Conservation (phyloP, 1,284 basidiomycete genomes). For the Irpex sp. region DNA sequence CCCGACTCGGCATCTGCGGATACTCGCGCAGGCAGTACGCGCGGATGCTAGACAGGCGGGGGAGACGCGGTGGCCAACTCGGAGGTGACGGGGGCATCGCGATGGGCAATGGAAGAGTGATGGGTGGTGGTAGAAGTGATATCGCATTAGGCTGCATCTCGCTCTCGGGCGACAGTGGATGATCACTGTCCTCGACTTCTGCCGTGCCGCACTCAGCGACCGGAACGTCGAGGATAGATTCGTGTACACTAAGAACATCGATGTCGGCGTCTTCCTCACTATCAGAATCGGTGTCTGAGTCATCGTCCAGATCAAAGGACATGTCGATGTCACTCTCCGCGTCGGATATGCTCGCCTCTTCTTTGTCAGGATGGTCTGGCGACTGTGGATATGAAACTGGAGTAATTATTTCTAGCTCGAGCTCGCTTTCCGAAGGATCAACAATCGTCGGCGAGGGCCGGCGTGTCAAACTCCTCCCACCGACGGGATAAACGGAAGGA, state of each 20-base stretch:
- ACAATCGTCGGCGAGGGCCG: background rate
- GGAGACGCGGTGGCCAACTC: constrained; percentile 6
- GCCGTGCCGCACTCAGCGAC: background rate
- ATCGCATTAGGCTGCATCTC: background rate
- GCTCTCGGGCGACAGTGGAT: background rate
- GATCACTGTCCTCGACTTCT: background rate
- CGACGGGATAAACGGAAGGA: background rate
- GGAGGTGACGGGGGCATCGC: background rate
- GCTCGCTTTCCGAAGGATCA: background rate
- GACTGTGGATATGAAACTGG: constrained; percentile 5
- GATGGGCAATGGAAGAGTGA: background rate
- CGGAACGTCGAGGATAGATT: constrained; percentile 10
- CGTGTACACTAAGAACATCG: constrained; percentile 5
- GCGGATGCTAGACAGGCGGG: constrained; percentile 4
- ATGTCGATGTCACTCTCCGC: constrained; percentile 11
- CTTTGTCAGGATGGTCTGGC: background rate
- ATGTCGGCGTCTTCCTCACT: background rate
- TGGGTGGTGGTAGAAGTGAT: background rate
- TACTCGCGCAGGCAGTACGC: constrained; percentile 11
- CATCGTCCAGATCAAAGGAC: constrained; percentile 2
- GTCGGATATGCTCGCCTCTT: constrained; percentile 7
- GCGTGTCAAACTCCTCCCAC: background rate
- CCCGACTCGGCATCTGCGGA: background rate
- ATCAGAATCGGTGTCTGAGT: background rate
- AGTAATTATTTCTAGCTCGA: constrained; percentile 13